Conservation (phyloP, 2,329 filamentous ascomycete genomes). For the Teratosphaeria zuluensis region DNA sequence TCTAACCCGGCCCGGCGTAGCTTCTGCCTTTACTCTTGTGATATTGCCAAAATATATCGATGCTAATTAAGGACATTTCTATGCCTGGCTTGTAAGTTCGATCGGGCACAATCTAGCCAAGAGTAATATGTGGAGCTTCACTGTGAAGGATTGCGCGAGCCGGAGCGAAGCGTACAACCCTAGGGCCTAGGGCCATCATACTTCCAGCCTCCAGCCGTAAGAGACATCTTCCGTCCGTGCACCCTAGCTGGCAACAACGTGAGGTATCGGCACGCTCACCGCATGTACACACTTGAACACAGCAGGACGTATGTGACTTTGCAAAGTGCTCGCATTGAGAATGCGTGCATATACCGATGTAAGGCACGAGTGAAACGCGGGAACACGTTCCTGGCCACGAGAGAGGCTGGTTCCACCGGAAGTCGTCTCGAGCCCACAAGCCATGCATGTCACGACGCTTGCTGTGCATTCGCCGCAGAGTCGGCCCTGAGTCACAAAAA, state of each 20-base stretch:
- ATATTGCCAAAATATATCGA: background rate
- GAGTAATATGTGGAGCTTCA: background rate
- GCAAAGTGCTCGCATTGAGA: constrained; percentile 16
- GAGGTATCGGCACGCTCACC: background rate
- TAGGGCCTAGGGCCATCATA: background rate
- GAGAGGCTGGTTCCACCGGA: constrained; percentile 1
- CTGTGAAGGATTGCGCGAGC: background rate
- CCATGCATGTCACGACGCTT: background rate
- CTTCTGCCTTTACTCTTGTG: background rate
- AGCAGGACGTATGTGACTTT: constrained; percentile 4
- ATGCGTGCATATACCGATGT: constrained; percentile 16
- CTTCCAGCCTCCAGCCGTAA: background rate
- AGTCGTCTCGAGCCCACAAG: background rate
- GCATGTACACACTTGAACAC: constrained; percentile 17
- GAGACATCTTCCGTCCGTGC: background rate
- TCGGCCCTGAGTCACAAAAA: too few relatives aligned
- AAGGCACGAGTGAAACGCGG: constrained; percentile 4
- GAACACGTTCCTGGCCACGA: background rate
- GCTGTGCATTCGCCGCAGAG: background rate
- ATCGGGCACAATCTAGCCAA: too few relatives aligned
- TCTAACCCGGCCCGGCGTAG: background rate
- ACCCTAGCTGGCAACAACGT: background rate
- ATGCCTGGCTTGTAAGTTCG: too few relatives aligned
- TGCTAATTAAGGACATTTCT: background rate
- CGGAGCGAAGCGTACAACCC: background rate